These are phyloP conservation scores for Viola odorata DNA, from an alignment of 345 rosid species.

Conservation along the genomic window DNA sequence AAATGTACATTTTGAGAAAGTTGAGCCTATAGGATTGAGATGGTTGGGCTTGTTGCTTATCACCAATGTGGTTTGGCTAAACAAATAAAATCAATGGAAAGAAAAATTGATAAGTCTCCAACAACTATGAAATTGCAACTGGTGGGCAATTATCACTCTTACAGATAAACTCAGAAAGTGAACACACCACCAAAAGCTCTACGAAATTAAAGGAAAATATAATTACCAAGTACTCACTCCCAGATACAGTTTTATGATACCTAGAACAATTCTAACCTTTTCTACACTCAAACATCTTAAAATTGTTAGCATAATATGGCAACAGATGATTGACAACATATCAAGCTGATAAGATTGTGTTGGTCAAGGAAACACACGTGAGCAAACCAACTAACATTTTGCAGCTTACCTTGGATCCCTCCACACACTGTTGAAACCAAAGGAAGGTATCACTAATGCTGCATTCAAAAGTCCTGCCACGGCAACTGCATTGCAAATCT, in stretches of 20 bases:
- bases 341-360: too few species aligned
- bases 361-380: neutral
- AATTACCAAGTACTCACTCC: neutral
- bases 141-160: neutral
- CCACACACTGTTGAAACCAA: constrained; percentile 80
- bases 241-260: neutral
- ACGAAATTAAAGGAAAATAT: neutral
- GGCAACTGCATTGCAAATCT: constrained; percentile 98
- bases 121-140: too few species aligned
- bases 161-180: neutral
- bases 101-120: too few species aligned
- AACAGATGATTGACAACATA: too few species aligned
- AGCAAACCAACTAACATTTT: neutral
- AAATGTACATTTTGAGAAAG: neutral
- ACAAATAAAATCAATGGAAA: too few species aligned
- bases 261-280: too few species aligned
- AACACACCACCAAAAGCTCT: neutral
- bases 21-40: neutral
- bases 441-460: constrained; percentile 64
- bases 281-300: too few species aligned
- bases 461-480: constrained; percentile 90
- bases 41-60: too few species aligned
- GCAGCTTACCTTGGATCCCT: constrained; percentile 70
- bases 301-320: too few species aligned
- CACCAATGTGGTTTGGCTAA: too few species aligned